A percentile compares a stretch with the other conserved stretches of the same genome.
phyloP scores from a whole-genome alignment of 1,284 basidiomycete genomes.

The Cutaneotrichosporon sp. region DNA sequence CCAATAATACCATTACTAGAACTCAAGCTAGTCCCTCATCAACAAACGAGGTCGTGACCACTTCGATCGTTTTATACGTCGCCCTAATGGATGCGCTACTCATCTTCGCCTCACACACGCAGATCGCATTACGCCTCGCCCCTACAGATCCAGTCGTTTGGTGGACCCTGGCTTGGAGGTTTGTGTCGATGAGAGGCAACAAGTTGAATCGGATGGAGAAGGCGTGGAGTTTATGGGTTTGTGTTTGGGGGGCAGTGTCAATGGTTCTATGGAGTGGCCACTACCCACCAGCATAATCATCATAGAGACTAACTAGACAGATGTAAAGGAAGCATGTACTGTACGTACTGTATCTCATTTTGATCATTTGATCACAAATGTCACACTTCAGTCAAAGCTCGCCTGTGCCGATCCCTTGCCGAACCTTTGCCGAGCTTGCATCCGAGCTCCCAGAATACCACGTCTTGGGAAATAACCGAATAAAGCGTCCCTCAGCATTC shows the following conservation, averaged over 20 bases:
- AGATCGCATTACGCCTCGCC: conserved; percentile 81
- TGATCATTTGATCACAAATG: too few relatives aligned
- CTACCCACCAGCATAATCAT: conserved; percentile 1
- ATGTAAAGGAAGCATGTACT: neutral
- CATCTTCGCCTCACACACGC: conserved; percentile 79
- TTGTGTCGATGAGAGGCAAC: neutral
- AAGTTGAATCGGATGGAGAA: conserved; percentile 46
- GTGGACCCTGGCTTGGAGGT: conserved; percentile 68
- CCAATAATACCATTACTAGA: too few relatives aligned
- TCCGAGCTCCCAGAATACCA: too few relatives aligned
- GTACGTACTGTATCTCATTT: neutral
- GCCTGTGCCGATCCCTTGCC: too few relatives aligned
- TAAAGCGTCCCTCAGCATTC: too few relatives aligned
- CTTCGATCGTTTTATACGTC: conserved; percentile 70
- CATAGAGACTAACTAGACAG: neutral
- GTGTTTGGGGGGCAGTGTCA: conserved; percentile 70
- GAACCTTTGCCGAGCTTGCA: too few relatives aligned
- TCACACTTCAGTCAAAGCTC: too few relatives aligned
- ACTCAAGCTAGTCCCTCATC: neutral
- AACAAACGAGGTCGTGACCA: neutral
- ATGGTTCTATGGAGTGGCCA: conserved; percentile 77
- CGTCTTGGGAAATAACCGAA: too few relatives aligned
- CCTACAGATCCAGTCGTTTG: conserved; percentile 76
- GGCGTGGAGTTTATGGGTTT: conserved; percentile 62
- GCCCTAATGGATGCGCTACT: conserved; percentile 63